Conservation (phyloP, 768 basidiomycete species). For the Cantharellus anzutake region DNA sequence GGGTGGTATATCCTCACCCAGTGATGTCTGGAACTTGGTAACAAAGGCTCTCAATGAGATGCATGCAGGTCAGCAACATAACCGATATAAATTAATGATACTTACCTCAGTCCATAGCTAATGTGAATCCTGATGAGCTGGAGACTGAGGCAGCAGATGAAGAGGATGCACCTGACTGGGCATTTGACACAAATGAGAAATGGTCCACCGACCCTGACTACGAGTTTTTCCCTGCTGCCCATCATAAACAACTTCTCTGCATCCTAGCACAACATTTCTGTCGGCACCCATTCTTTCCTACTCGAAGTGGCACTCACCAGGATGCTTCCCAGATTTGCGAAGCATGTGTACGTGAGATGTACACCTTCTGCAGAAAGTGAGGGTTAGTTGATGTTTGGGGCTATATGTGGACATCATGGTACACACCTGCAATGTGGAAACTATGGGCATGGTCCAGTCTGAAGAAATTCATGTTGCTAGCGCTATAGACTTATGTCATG, state of each 20-base stretch:
- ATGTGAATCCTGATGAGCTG: background rate
- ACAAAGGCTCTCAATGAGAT: no score
- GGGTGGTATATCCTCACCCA: no score
- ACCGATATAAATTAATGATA: no score
- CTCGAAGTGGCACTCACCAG: slow-evolving; percentile 6
- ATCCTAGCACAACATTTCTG: slow-evolving; percentile 18
- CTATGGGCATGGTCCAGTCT: slow-evolving; percentile 17
- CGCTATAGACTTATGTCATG: no score
- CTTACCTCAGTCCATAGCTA: no score
- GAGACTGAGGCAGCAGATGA: slow-evolving; percentile 5
- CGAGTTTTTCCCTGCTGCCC: slow-evolving; percentile 17
- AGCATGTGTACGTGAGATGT: slow-evolving; percentile 20
- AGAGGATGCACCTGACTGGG: slow-evolving; percentile 16
- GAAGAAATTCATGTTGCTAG: no score
- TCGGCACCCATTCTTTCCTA: slow-evolving; percentile 15
- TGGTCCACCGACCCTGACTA: slow-evolving; percentile 9
- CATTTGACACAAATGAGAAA: slow-evolving; percentile 15
- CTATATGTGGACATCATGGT: slow-evolving; percentile 22
- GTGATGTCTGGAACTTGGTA: no score
- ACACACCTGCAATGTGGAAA: slow-evolving; percentile 16
- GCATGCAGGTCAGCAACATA: no score
- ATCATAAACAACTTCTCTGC: slow-evolving; percentile 13
- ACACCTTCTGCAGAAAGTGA: slow-evolving; percentile 15
- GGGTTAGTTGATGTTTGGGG: slow-evolving; percentile 20
- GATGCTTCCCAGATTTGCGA: slow-evolving; percentile 13